A percentile compares a stretch with the other conserved stretches of the same genome.
Conservation (phyloP, 2,329 filamentous ascomycete species). For the Lithohypha guttulata region DNA sequence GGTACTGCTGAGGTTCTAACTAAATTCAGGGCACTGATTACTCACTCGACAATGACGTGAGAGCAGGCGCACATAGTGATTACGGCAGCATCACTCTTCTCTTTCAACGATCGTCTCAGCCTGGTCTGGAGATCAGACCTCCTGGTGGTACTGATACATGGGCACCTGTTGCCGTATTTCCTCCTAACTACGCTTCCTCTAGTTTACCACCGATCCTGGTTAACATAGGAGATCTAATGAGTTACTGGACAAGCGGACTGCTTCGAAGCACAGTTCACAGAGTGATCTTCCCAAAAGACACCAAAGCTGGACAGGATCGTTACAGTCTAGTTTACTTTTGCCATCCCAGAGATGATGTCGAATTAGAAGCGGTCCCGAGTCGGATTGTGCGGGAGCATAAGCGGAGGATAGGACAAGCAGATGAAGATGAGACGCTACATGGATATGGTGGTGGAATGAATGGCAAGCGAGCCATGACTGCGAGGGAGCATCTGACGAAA, state of each 20-base stretch:
- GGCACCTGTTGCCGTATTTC: slow-evolving; percentile 58
- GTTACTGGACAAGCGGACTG: slow-evolving; percentile 84
- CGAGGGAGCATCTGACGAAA: slow-evolving; percentile 47
- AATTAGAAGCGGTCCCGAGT: slow-evolving; percentile 47
- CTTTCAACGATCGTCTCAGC: slow-evolving; percentile 75
- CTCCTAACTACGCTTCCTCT: slow-evolving; percentile 37
- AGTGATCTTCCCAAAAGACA: slow-evolving; percentile 58
- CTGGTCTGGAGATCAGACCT: slow-evolving; percentile 72
- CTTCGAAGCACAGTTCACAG: slow-evolving; percentile 81
- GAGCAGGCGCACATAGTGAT: slow-evolving; percentile 86
- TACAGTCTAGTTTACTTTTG: slow-evolving; percentile 55
- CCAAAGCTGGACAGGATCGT: slow-evolving; percentile 35
- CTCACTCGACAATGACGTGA: slow-evolving; percentile 52
- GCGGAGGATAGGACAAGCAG: slow-evolving; percentile 21
- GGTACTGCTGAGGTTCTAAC: too few relatives aligned
- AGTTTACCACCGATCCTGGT: slow-evolving; percentile 58
- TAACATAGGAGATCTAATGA: slow-evolving; percentile 61
- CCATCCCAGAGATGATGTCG: slow-evolving; percentile 47
- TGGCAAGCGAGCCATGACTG: slow-evolving; percentile 39
- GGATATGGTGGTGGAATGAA: slow-evolving; percentile 34
- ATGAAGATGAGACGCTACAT: slow-evolving; percentile 27
- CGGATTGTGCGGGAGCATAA: slow-evolving; percentile 35
- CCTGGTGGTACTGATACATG: slow-evolving; percentile 40
- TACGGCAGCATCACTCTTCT: slow-evolving; percentile 57
- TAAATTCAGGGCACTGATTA: slow-evolving; percentile 27